phyloP scores from a whole-genome alignment of 768 basidiomycete species.

The Trametes elegans region DNA sequence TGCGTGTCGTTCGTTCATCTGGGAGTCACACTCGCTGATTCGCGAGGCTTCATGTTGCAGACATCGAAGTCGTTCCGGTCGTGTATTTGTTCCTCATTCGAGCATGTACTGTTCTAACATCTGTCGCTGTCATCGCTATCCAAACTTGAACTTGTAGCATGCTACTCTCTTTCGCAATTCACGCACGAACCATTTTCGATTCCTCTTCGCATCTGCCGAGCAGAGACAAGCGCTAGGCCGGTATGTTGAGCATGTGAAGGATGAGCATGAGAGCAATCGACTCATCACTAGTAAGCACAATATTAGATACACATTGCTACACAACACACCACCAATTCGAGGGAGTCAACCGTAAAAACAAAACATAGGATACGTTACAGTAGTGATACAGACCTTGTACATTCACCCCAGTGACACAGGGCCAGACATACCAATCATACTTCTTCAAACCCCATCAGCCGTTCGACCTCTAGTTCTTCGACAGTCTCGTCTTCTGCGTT shows the following conservation, averaged over 20 bases:
- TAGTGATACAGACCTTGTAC: not conserved
- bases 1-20: not conserved
- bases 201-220: no score
- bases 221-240: not conserved
- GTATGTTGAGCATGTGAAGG: no score
- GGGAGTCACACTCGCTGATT: not conserved
- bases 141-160: constrained; percentile 11
- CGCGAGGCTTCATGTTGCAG: not conserved
- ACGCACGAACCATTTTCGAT: no score
- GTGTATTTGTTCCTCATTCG: constrained; percentile 13
- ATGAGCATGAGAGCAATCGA: no score
- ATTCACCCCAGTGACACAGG: not conserved
- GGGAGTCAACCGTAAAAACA: not conserved
- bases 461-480: constrained; percentile 11
- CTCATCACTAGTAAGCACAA: no score
- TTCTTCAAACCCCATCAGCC: constrained; percentile 12
- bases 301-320: not conserved
- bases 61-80: constrained; percentile 1
- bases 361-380: not conserved
- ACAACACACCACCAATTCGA: no score
- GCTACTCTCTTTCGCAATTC: not conserved
- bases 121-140: constrained; percentile 14
- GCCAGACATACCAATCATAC: not conserved
- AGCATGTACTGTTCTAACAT: constrained; percentile 5
- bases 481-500: not conserved